phyloP scores from a whole-genome alignment of 306 rosid species.

The Cucumis sativus region Cucumber_9930_V3 NC_026655.2:27947001-27947500 shows the following conservation, averaged over 20 bases:
- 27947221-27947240: background rate
- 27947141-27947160: background rate
- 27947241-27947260: background rate
- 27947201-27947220: background rate
- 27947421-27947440: slow-evolving; percentile 75
- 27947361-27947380: background rate
- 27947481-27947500: background rate
- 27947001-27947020: too few relatives aligned
- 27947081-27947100: too few relatives aligned
- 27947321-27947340: background rate
- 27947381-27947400: slow-evolving; percentile 50
- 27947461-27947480: background rate
- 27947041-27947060: too few relatives aligned
- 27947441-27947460: slow-evolving; percentile 87
- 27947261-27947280: background rate
- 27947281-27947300: background rate
- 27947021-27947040: background rate
- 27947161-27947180: background rate
- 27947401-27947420: slow-evolving; percentile 56
- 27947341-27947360: background rate
- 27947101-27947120: too few relatives aligned
- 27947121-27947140: background rate
- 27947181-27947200: background rate
- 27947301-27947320: background rate
- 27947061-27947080: too few relatives aligned